phyloP scores from a whole-genome alignment of 1,139 yeast species.

The Taphrina sp. region DNA sequence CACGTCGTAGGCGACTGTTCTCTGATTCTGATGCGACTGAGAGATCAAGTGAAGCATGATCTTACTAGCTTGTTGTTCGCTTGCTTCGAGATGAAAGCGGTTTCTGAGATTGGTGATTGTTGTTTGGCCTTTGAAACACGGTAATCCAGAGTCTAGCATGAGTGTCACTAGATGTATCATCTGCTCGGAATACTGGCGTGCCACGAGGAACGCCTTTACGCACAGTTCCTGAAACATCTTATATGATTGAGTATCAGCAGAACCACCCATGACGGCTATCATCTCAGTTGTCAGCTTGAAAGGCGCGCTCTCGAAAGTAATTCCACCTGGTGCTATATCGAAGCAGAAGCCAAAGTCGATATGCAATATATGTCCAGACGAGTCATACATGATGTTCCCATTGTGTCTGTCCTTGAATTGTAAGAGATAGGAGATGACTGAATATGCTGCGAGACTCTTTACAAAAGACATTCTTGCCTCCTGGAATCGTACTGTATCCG shows the following conservation, averaged over 20 bases:
- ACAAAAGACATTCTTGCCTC: constrained; percentile 88
- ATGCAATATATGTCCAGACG: constrained; percentile 89
- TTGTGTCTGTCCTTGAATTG: constrained; percentile 98
- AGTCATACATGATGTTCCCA: constrained; percentile 98
- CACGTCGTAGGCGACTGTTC: constrained; percentile 94
- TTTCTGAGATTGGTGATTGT: constrained; percentile 74
- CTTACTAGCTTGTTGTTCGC: constrained; percentile 81
- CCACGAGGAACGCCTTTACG: constrained; percentile 85
- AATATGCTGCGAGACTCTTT: constrained; percentile 92
- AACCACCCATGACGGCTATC: constrained; percentile 94
- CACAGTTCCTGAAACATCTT: constrained; percentile 93
- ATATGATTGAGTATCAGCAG: constrained; percentile 78
- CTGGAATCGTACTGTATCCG: constrained; percentile 83
- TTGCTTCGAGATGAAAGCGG: constrained; percentile 76
- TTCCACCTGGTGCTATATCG: constrained; percentile 99
- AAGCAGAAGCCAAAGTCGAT: constrained; percentile 98
- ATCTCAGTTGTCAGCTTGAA: constrained; percentile 94
- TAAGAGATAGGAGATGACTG: constrained; percentile 83
- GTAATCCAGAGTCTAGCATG: constrained; percentile 93
- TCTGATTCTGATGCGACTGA: constrained; percentile 81
- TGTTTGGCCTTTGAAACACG: constrained; percentile 83
- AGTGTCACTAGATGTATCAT: constrained; percentile 84
- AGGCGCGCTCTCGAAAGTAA: constrained; percentile 94
- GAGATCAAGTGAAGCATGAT: constrained; percentile 72
- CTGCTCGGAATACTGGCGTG: constrained; percentile 84